Conservation (phyloP, 2,329 filamentous ascomycete species). For the Epichloe uncinata region DNA sequence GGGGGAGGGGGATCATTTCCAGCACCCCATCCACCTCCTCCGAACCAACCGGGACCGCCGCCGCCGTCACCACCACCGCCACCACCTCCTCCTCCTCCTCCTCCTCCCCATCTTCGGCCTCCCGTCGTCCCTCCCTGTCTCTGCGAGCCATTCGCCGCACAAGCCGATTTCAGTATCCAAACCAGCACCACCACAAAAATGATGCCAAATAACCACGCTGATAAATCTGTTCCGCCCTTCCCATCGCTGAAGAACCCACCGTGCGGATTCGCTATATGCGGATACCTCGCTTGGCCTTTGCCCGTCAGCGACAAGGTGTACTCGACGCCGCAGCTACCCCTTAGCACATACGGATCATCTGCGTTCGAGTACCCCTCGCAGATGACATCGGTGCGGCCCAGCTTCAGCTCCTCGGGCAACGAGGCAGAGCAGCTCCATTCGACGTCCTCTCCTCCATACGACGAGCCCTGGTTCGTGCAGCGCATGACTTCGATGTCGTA, state of each 20-base stretch:
- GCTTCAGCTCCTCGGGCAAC: constrained; percentile 47
- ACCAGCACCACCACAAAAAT: constrained; percentile 45
- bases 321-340: constrained; percentile 85
- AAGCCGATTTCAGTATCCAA: constrained; percentile 51
- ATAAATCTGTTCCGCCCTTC: constrained; percentile 18
- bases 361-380: constrained; percentile 76
- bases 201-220: constrained; percentile 40
- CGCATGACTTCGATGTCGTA: constrained; percentile 73
- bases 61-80: constrained; percentile 10
- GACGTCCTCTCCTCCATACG: constrained; percentile 68
- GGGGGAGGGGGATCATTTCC: constrained; percentile 41
- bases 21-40: constrained; percentile 25
- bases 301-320: constrained; percentile 72
- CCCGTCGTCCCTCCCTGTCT: constrained; percentile 15
- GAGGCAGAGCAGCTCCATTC: constrained; percentile 76
- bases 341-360: constrained; percentile 76
- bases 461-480: constrained; percentile 73
- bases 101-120: constrained; percentile 17
- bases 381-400: constrained; percentile 77
- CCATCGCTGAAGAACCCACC: constrained; percentile 22
- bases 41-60: constrained; percentile 5
- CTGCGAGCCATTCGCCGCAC: constrained; percentile 11
- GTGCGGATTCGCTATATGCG: constrained; percentile 31
- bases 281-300: constrained; percentile 58
- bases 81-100: constrained; percentile 11